Evolutionary conservation across 306 rosid species (phyloP).

Genomic region (Elaeagnus macrophylla): DNA sequence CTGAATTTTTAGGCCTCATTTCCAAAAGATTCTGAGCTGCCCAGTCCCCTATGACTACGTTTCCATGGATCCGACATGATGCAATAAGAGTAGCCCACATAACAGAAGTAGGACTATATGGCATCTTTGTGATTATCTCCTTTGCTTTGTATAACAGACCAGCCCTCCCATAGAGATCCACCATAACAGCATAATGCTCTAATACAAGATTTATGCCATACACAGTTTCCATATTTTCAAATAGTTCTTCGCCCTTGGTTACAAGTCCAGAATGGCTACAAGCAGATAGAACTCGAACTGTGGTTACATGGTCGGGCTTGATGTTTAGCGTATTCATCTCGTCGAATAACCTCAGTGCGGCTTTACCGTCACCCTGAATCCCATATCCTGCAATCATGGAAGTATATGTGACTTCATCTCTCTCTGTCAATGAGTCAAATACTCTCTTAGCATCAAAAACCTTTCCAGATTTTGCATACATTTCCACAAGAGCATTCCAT

Average conservation of each 20-base stretch:
- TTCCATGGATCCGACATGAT: conserved; percentile 66
- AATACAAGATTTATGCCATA: conserved; percentile 43
- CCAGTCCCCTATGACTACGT: conserved; percentile 66
- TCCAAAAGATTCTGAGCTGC: conserved; percentile 76
- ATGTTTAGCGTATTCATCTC: conserved; percentile 52
- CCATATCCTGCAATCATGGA: conserved; percentile 81
- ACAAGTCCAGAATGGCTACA: conserved; percentile 88
- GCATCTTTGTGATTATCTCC: conserved; percentile 56
- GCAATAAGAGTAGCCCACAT: conserved; percentile 90
- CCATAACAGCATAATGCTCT: conserved; percentile 84
- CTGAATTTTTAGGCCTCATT: conserved; percentile 62
- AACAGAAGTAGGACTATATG: conserved; percentile 70
- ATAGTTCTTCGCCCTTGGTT: conserved; percentile 40
- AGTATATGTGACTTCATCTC: conserved; percentile 80
- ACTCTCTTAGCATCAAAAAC: conserved; percentile 60
- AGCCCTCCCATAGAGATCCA: conserved; percentile 81
- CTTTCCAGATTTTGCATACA: conserved; percentile 86
- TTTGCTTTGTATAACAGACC: conserved; percentile 62
- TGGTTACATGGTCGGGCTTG: conserved; percentile 70
- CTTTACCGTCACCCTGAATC: conserved; percentile 66
- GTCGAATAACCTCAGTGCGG: conserved; percentile 57
- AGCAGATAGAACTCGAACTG: conserved; percentile 73
- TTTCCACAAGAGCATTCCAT: conserved; percentile 80
- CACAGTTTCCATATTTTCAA: conserved; percentile 45
- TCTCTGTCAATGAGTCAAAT: conserved; percentile 51